Conservation (phyloP, 495 filamentous ascomycete species). For the Penicillium verhagenii region DNA sequence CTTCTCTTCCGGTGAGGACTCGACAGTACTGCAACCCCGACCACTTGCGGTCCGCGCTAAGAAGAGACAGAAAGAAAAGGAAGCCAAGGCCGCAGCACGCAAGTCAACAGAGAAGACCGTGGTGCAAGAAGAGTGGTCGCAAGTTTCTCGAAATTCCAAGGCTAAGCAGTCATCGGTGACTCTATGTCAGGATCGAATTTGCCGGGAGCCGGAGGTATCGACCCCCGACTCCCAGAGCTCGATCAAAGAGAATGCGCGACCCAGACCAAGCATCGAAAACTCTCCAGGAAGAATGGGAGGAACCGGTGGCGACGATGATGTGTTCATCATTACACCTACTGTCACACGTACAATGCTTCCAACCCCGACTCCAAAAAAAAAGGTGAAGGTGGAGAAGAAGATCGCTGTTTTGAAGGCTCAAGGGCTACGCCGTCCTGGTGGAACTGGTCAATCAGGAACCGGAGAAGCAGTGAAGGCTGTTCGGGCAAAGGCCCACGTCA, state of each 20-base stretch:
- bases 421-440: constrained; percentile 27
- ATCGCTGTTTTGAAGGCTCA: constrained; percentile 14
- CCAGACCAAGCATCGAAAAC: constrained; percentile 10
- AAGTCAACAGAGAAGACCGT: constrained; percentile 20
- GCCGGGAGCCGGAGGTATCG: constrained; percentile 20
- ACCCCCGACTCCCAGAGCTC: constrained; percentile 16
- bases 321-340: constrained; percentile 52
- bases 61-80: constrained; percentile 27
- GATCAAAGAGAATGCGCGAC: constrained; percentile 30
- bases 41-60: constrained; percentile 25
- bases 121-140: constrained; percentile 33
- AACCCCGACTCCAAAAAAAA: constrained; percentile 11
- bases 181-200: constrained; percentile 31
- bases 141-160: constrained; percentile 44
- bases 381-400: constrained; percentile 15
- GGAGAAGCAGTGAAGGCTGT: constrained; percentile 34
- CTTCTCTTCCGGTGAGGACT: constrained; percentile 33
- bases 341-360: constrained; percentile 42
- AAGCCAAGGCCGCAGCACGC: constrained; percentile 6
- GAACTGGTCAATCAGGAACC: constrained; percentile 20
- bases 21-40: constrained; percentile 24
- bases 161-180: constrained; percentile 35
- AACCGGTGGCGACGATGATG: constrained; percentile 35
- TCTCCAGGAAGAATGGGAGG: constrained; percentile 18
- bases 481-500: constrained; percentile 30